Conservation (phyloP, 2,329 filamentous ascomycete genomes). For the Microsporum canis region DNA sequence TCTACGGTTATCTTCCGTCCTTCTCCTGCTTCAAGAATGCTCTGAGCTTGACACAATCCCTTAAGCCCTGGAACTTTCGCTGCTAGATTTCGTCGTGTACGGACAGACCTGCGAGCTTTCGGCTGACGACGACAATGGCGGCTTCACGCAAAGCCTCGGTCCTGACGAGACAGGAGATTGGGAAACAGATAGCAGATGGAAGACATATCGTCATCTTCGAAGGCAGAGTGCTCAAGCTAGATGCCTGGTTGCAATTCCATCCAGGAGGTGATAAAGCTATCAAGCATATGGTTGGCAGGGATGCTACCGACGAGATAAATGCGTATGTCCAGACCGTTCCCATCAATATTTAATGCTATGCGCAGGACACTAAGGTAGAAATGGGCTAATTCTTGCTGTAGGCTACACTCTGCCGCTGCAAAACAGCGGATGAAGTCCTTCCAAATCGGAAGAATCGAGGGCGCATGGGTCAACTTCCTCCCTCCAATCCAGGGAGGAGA, state of each 20-base stretch:
- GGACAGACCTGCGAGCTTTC: background rate
- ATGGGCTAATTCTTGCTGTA: slow-evolving; percentile 27
- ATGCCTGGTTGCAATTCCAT: slow-evolving; percentile 80
- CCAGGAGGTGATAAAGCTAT: slow-evolving; percentile 88
- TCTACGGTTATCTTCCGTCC: background rate
- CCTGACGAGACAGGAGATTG: slow-evolving; percentile 55
- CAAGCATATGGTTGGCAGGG: slow-evolving; percentile 80
- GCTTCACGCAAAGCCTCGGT: slow-evolving; percentile 36
- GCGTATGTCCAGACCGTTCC: slow-evolving; percentile 45
- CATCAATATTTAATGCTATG: background rate
- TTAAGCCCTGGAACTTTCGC: background rate
- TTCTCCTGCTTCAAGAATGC: background rate
- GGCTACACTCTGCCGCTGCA: slow-evolving; percentile 71
- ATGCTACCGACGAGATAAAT: slow-evolving; percentile 89
- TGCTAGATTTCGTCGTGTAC: background rate
- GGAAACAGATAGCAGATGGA: slow-evolving; percentile 73
- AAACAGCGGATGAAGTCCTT: slow-evolving; percentile 66
- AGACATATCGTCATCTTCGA: slow-evolving; percentile 70
- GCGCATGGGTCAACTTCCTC: slow-evolving; percentile 73
- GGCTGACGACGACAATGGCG: slow-evolving; percentile 5
- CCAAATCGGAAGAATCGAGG: slow-evolving; percentile 70
- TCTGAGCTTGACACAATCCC: background rate
- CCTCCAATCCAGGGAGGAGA: slow-evolving; percentile 85
- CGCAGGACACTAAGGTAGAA: background rate
- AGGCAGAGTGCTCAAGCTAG: slow-evolving; percentile 69